Percentiles rank a stretch among this genome's conserved stretches.
These are phyloP conservation scores for Rutstroemia sp. DNA, from an alignment of 2,329 filamentous ascomycete species.

Conservation along the genomic window DNA sequence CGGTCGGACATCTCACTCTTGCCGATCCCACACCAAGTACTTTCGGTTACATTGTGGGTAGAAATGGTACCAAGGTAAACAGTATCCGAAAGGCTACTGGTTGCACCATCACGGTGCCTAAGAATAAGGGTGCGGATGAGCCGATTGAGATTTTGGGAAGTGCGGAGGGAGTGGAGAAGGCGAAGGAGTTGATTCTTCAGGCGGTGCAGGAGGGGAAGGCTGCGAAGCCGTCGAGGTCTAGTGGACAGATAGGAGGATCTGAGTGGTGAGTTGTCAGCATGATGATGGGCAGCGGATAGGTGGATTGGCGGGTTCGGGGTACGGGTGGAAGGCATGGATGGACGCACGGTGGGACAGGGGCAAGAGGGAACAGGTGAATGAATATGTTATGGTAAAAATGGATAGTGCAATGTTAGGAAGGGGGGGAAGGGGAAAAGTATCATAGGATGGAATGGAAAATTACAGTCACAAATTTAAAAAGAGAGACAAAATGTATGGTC, in stretches of 20 bases:
- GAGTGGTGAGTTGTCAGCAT: not conserved
- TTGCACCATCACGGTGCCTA: slow-evolving; percentile 89
- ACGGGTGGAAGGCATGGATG: not conserved
- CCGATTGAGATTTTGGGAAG: slow-evolving; percentile 85
- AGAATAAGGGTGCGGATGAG: slow-evolving; percentile 66
- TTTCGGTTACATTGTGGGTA: slow-evolving; percentile 85
- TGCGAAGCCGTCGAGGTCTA: not conserved
- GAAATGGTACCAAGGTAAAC: slow-evolving; percentile 86
- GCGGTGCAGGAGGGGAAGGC: slow-evolving; percentile 58
- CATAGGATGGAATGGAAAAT: not conserved
- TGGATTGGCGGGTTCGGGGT: not conserved
- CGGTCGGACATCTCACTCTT: slow-evolving; percentile 67
- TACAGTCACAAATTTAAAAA: too few species aligned
- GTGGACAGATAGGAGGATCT: not conserved
- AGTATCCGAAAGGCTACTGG: slow-evolving; percentile 84
- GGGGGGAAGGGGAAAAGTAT: not conserved
- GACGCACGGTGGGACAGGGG: not conserved
- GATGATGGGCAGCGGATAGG: not conserved
- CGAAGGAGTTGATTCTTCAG: slow-evolving; percentile 80
- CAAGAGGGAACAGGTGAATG: too few species aligned
- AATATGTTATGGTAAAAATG: too few species aligned
- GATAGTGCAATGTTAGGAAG: not conserved
- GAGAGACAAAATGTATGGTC: too few species aligned
- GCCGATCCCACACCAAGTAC: slow-evolving; percentile 79
- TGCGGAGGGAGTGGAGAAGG: slow-evolving; percentile 74